phyloP scores from a whole-genome alignment of 495 filamentous ascomycete genomes.

The Lophium mytilinum region DNA sequence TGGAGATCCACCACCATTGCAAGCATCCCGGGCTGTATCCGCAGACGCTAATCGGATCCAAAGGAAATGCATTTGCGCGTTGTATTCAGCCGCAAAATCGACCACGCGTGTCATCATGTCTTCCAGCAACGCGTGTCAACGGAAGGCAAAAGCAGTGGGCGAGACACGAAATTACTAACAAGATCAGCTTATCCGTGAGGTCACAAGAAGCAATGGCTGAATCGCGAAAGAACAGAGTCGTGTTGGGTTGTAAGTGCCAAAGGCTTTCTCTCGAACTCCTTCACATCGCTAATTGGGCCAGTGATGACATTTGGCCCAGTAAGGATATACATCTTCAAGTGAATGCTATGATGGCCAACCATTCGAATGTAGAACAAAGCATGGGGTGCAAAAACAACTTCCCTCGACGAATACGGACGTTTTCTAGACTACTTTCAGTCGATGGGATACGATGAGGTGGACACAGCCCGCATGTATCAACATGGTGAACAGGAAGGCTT shows the following conservation, averaged over 20 bases:
- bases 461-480: neutral
- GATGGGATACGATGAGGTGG: neutral
- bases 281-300: neutral
- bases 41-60: neutral
- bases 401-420: neutral
- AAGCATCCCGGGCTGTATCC: neutral
- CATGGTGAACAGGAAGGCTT: neutral
- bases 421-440: neutral
- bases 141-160: neutral
- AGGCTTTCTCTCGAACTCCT: neutral
- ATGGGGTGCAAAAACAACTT: neutral
- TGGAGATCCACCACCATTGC: neutral
- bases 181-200: neutral
- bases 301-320: slow-evolving; percentile 1
- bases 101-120: neutral
- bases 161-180: neutral
- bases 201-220: neutral
- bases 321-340: neutral
- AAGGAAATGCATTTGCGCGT: neutral
- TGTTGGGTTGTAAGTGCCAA: neutral
- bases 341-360: neutral
- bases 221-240: neutral
- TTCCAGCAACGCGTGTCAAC: neutral
- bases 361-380: neutral
- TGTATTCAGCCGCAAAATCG: neutral